These are phyloP conservation scores for Physaria fendleri DNA, from an alignment of 345 rosid genomes.

Conservation along the genomic window DNA sequence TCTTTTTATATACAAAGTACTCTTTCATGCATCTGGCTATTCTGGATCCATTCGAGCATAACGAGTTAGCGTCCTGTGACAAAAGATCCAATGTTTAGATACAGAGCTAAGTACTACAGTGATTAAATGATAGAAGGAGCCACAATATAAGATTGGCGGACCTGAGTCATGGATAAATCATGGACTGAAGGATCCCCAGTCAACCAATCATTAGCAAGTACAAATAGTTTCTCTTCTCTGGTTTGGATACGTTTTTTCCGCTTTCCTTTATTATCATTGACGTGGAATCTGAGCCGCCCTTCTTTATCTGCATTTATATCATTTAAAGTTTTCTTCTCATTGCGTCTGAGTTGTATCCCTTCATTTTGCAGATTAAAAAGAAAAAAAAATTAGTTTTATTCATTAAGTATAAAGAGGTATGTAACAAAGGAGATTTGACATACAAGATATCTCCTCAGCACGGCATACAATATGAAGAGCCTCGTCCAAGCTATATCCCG, in stretches of 20 bases:
- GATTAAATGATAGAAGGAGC: slow-evolving; percentile 2
- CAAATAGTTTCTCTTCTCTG: slow-evolving; percentile 89
- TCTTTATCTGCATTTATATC: slow-evolving; percentile 79
- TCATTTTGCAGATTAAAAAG: slow-evolving; percentile 34
- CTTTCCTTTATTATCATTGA: slow-evolving; percentile 71
- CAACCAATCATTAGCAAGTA: slow-evolving; percentile 86
- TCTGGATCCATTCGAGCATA: slow-evolving; percentile 78
- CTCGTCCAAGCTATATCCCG: slow-evolving; percentile 67
- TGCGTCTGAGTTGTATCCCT: slow-evolving; percentile 99
- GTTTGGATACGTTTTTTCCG: slow-evolving; percentile 88
- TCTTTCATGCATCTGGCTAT: slow-evolving; percentile 95
- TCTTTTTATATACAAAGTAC: slow-evolving; percentile 74
- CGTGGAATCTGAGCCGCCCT: slow-evolving; percentile 80
- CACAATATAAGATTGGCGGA: slow-evolving; percentile 18
- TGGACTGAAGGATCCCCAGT: slow-evolving; percentile 90
- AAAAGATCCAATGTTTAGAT: slow-evolving; percentile 22
- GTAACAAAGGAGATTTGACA: slow-evolving; percentile 24
- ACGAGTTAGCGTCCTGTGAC: slow-evolving; percentile 71
- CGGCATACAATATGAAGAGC: slow-evolving; percentile 65
- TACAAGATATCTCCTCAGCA: slow-evolving; percentile 94
- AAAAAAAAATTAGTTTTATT: slow-evolving; percentile 5
- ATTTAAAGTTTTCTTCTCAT: slow-evolving; percentile 89
- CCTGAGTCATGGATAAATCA: slow-evolving; percentile 92
- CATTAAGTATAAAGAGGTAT: neutral
- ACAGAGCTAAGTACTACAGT: slow-evolving; percentile 18